Evolutionary conservation across 2,329 filamentous ascomycete species (phyloP).

Genomic region (Emergomyces pasteurianus): DNA sequence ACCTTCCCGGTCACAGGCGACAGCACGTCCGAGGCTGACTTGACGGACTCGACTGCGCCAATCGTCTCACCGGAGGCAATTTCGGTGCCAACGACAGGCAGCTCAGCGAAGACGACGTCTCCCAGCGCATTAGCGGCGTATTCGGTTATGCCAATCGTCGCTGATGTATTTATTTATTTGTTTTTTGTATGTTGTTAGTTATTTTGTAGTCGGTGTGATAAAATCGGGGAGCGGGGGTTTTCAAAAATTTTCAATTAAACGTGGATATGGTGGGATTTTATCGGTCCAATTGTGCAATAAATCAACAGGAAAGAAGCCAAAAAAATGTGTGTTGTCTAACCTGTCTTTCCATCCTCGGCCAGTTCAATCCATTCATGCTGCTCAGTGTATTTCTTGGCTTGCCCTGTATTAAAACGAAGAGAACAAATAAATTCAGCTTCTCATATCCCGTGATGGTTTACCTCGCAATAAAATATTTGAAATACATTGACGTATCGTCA

Average conservation of each 20-base stretch:
- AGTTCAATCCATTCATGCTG: slow-evolving; percentile 98
- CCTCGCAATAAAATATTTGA: neutral
- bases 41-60: slow-evolving; percentile 94
- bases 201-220: neutral
- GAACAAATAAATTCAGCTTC: neutral
- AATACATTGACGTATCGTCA: slow-evolving; percentile 3
- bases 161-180: slow-evolving; percentile 24
- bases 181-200: neutral
- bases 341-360: slow-evolving; percentile 67
- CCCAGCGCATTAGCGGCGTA: slow-evolving; percentile 89
- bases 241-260: neutral
- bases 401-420: slow-evolving; percentile 13
- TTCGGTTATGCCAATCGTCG: slow-evolving; percentile 68
- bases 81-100: slow-evolving; percentile 59
- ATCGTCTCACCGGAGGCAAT: slow-evolving; percentile 69
- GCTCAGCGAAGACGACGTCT: slow-evolving; percentile 94
- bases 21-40: slow-evolving; percentile 96
- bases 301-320: neutral
- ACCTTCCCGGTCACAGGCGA: slow-evolving; percentile 72
- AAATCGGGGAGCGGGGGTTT: slow-evolving; percentile 23
- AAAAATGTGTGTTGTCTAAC: slow-evolving; percentile 30
- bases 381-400: slow-evolving; percentile 74
- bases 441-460: neutral
- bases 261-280: neutral
- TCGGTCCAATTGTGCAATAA: neutral